A percentile compares a stretch with the other conserved stretches of the same genome.
Conservation (phyloP, 2,329 filamentous ascomycete genomes). For the Fusarium oxysporum region DNA sequence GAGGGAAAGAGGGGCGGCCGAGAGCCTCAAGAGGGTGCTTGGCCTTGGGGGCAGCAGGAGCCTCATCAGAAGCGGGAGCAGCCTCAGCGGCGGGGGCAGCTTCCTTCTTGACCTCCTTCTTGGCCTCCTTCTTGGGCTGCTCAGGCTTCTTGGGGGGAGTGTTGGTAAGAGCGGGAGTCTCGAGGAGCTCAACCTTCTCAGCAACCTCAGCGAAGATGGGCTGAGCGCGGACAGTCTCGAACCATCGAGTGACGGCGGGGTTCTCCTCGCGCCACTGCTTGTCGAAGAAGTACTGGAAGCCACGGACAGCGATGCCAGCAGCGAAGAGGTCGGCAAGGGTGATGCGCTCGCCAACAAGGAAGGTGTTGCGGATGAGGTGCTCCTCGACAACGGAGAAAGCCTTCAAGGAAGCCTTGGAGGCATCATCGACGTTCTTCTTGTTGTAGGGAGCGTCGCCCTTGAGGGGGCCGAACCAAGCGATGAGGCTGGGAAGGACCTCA, state of each 20-base stretch:
- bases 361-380: constrained; percentile 93
- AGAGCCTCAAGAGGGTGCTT: constrained; percentile 95
- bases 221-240: constrained; percentile 92
- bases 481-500: constrained; percentile 81
- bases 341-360: constrained; percentile 96
- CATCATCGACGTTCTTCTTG: constrained; percentile 95
- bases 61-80: constrained; percentile 55
- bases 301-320: constrained; percentile 81
- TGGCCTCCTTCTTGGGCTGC: constrained; percentile 73
- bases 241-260: constrained; percentile 94
- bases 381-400: constrained; percentile 80
- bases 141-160: constrained; percentile 82
- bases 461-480: constrained; percentile 87
- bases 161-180: constrained; percentile 80
- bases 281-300: constrained; percentile 95
- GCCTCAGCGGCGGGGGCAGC: constrained; percentile 44
- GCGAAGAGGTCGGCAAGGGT: constrained; percentile 95
- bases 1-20: constrained; percentile 79
- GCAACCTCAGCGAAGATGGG: constrained; percentile 87
- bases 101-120: constrained; percentile 68
- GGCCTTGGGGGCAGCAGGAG: constrained; percentile 79
- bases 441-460: constrained; percentile 88
- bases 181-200: constrained; percentile 80
- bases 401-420: constrained; percentile 75
- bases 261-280: constrained; percentile 85